Conservation (phyloP, 2,329 filamentous ascomycete species). For the Colletotrichum abscissum region DNA sequence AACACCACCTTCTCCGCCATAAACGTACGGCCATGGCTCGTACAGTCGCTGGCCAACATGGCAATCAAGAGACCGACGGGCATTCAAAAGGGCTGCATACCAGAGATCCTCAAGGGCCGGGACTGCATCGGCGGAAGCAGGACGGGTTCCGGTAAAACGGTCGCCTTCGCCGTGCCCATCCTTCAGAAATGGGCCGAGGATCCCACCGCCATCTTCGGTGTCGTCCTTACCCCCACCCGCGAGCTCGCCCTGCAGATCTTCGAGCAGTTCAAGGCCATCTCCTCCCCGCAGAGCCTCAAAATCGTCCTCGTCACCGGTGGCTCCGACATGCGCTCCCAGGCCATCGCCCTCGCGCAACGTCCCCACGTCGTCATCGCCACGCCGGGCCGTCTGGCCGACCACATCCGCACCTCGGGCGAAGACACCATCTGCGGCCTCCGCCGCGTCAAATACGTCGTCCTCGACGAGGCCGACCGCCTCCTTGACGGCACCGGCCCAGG, state of each 20-base stretch:
- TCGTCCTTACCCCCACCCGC: conserved; percentile 89
- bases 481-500: conserved; percentile 78
- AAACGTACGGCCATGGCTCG: conserved; percentile 85
- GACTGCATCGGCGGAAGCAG: conserved; percentile 96
- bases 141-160: conserved; percentile 97
- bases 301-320: conserved; percentile 91
- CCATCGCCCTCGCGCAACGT: conserved; percentile 81
- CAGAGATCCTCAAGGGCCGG: conserved; percentile 88
- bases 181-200: conserved; percentile 94
- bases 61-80: conserved; percentile 90
- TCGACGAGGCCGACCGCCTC: conserved; percentile 95
- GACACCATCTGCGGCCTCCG: conserved; percentile 88
- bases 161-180: conserved; percentile 95
- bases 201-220: conserved; percentile 88
- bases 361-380: conserved; percentile 96
- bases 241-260: conserved; percentile 96
- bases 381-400: conserved; percentile 91
- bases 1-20: conserved; percentile 78
- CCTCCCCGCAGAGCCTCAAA: conserved; percentile 87
- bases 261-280: conserved; percentile 95
- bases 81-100: conserved; percentile 94
- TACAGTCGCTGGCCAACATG: conserved; percentile 79
- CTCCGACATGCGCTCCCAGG: conserved; percentile 91
- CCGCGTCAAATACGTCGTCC: conserved; percentile 85
- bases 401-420: conserved; percentile 89